Base-by-base conservation (phyloP, 192 early-diverging fungal genomes). In the Oehlia diaphana region DNA sequence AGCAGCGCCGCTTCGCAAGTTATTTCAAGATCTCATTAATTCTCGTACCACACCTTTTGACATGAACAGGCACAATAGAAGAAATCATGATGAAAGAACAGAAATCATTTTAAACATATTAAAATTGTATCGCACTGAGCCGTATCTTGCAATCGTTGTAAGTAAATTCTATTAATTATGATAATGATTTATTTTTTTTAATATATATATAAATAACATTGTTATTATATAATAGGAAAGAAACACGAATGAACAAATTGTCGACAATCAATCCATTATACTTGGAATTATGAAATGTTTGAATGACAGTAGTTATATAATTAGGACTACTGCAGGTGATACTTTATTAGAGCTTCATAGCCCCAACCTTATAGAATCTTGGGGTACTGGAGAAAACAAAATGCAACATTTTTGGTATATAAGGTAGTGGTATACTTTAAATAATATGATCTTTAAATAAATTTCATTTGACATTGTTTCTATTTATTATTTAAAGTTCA, bases 391-490 rank as follows among this genome's bases (percentile, higher is more conserved):
- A 23, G 93, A 91, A 2, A 84, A 88, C 47, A 84, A 92, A 49
- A 94, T 96, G 88, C 83, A 87, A 28, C 89, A 89, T 1, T 94
- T 95, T 82, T 97, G 96, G 96, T 93, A 88, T 9, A 86, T 94
- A 37, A 92, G 87, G 74, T 75, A 63, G 0, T 26, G 21, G 10
- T 65, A 28, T 28, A 31, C 2, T 31, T 26, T 9, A 28, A 7
- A 16, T 28, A 26, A 42, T 28, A 26, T 28, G 4, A 26, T 13
- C n/a, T 65, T 65, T 10, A 65, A 28, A 65, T 65, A 65, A 26
- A 12, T 28, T 31, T 28, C 4, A 65, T 65, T 31, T 7, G 26
- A 19, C 23, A 26, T 65, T 44, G 14, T 23, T 23, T 93, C 86
- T 31, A 31, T 35, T 67, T 35, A 16, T 16, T 19, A 33, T 23